phyloP scores from a whole-genome alignment of 2,329 filamentous ascomycete genomes.

The Ophiosphaerella narmari region DNA sequence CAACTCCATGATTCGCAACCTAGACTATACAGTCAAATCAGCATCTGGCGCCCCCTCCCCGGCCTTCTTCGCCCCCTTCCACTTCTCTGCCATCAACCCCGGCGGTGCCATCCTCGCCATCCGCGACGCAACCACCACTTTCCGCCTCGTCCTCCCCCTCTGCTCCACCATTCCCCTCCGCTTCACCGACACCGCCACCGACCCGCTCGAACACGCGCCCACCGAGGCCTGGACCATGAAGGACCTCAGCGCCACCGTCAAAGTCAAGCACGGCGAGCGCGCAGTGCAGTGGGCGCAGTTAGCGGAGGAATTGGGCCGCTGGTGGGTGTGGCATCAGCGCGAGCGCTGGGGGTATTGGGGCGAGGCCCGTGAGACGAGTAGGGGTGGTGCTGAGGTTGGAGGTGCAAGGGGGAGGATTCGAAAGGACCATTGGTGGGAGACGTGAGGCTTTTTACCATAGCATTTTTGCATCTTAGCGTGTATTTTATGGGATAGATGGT shows the following conservation, averaged over 20 bases:
- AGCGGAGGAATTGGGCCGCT: constrained; percentile 17
- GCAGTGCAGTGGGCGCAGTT: constrained; percentile 16
- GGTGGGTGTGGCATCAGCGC: constrained; percentile 24
- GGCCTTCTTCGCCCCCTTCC: constrained; percentile 21
- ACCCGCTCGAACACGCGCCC: constrained; percentile 15
- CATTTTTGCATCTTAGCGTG: no score
- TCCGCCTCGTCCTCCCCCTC: constrained; percentile 16
- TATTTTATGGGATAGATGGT: no score
- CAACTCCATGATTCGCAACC: constrained; percentile 15
- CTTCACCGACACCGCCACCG: constrained; percentile 14
- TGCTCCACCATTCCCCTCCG: constrained; percentile 19
- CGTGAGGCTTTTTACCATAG: neutral
- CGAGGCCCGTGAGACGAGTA: constrained; percentile 13
- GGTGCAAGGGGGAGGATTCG: constrained; percentile 13
- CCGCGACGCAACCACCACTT: constrained; percentile 16
- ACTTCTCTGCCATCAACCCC: constrained; percentile 22
- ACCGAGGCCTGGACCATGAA: constrained; percentile 18
- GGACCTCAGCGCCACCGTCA: constrained; percentile 14
- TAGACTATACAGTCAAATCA: constrained; percentile 14
- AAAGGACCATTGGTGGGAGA: constrained; percentile 26
- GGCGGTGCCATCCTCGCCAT: constrained; percentile 21
- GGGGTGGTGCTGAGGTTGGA: constrained; percentile 15
- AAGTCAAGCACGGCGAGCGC: constrained; percentile 11
- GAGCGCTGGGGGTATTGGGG: constrained; percentile 22
- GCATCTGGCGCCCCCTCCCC: constrained; percentile 1